phyloP scores from a whole-genome alignment of 768 basidiomycete genomes.

The Clitopilus passeckerianus region DNA sequence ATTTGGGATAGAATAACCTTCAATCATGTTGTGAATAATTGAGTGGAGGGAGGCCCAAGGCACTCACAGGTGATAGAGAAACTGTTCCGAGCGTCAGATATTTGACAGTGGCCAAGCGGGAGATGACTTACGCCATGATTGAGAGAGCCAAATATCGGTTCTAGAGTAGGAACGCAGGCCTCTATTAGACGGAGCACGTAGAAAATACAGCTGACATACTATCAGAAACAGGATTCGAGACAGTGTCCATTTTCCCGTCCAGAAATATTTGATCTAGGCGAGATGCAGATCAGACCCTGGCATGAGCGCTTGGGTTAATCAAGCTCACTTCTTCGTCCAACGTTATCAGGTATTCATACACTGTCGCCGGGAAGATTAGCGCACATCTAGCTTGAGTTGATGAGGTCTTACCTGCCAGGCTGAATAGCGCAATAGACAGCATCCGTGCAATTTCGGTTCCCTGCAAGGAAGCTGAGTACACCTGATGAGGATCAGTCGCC shows the following conservation, averaged over 20 bases:
- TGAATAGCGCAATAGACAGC: slow-evolving; percentile 12
- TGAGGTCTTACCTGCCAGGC: slow-evolving; percentile 9
- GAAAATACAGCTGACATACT: slow-evolving; percentile 15
- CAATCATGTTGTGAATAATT: background rate
- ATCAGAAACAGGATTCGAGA: slow-evolving; percentile 32
- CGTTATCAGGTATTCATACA: slow-evolving; percentile 30
- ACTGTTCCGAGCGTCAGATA: slow-evolving; percentile 5
- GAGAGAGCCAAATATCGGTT: slow-evolving; percentile 26
- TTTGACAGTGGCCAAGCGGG: background rate
- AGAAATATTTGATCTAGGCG: slow-evolving; percentile 31
- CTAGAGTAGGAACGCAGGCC: slow-evolving; percentile 8
- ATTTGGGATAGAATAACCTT: slow-evolving; percentile 19
- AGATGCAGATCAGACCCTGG: background rate
- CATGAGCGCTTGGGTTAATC: background rate
- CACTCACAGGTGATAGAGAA: slow-evolving; percentile 15
- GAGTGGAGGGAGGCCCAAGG: too few species aligned
- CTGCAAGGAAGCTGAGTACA: slow-evolving; percentile 6
- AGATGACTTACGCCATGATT: slow-evolving; percentile 16
- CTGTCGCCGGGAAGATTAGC: slow-evolving; percentile 6
- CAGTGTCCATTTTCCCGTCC: slow-evolving; percentile 28
- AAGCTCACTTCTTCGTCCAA: slow-evolving; percentile 29
- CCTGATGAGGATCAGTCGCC: background rate
- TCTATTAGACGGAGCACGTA: background rate
- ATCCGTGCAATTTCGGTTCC: slow-evolving; percentile 13
- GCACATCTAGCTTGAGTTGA: background rate